phyloP scores from a whole-genome alignment of 75 land plant species.

The Chamaecyparis obtusa region DNA sequence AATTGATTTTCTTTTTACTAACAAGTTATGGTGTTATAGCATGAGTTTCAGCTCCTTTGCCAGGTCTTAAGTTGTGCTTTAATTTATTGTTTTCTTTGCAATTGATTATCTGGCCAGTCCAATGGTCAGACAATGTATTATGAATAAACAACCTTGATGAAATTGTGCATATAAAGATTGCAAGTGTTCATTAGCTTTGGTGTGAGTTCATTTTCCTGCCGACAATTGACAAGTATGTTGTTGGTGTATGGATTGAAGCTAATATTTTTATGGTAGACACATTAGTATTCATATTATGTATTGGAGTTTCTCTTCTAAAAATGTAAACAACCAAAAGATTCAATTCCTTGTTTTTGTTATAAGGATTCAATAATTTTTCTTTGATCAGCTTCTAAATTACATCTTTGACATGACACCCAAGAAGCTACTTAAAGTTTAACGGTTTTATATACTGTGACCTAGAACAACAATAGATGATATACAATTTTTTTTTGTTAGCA shows the following conservation, averaged over 20 bases:
- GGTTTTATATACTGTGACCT: no score
- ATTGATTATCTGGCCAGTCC: not conserved
- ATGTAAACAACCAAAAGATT: not conserved
- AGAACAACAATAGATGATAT: no score
- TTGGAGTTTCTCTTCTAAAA: not conserved
- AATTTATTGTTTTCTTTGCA: not conserved
- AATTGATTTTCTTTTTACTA: not conserved
- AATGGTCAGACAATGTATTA: not conserved
- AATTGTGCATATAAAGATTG: not conserved
- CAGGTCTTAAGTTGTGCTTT: constrained; percentile 5
- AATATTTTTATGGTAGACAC: no score
- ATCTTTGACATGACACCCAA: not conserved
- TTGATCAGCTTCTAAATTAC: not conserved
- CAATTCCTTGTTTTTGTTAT: no score
- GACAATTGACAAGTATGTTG: not conserved
- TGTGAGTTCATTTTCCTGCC: not conserved
- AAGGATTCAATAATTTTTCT: no score
- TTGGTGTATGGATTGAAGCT: not conserved
- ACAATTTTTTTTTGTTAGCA: not conserved
- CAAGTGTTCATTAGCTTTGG: not conserved
- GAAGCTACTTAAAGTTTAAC: no score
- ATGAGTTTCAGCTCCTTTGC: not conserved
- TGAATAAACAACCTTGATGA: no score
- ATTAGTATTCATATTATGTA: no score
- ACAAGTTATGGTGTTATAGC: not conserved